Conservation (phyloP, 257 asterid genomes). For the Lycium ferocissimum region DNA sequence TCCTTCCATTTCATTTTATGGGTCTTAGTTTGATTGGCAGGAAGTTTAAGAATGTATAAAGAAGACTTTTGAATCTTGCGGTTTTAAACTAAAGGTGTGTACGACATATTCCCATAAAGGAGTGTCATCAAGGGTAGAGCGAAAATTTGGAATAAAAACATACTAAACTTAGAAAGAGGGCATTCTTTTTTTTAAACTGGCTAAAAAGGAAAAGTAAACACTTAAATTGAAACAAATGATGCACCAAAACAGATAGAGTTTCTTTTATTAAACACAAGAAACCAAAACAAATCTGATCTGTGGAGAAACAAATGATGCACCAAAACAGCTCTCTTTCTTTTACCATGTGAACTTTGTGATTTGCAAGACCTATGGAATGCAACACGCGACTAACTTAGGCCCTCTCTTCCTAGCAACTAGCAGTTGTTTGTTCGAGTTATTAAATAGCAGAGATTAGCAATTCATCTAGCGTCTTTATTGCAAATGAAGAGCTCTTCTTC, state of each 20-base stretch:
- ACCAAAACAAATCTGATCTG: slow-evolving; percentile 18
- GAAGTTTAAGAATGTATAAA: not conserved
- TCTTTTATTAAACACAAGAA: not conserved
- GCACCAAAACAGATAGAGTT: not conserved
- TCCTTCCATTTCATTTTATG: not conserved
- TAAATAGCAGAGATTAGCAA: not conserved
- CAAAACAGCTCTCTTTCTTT: slow-evolving; percentile 15
- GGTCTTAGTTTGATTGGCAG: not conserved
- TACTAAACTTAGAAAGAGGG: not conserved
- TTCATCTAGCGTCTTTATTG: not conserved
- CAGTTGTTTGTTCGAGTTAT: not conserved
- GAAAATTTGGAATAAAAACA: not conserved
- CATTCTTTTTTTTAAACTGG: not conserved
- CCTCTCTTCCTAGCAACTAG: slow-evolving; percentile 4
- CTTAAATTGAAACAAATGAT: not conserved
- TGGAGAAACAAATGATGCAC: not conserved
- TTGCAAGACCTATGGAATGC: not conserved
- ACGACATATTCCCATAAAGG: not conserved
- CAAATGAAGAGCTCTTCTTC: not conserved
- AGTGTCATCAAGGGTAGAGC: not conserved
- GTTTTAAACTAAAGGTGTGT: no score
- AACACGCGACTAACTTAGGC: not conserved
- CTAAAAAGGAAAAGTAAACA: not conserved
- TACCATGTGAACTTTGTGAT: not conserved
- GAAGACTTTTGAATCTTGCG: not conserved